A percentile compares a stretch with the other conserved stretches of the same genome.
Evolutionary conservation across 164 flowering plant species (phyloP).

Genomic region (Hamamelis virginiana): DNA sequence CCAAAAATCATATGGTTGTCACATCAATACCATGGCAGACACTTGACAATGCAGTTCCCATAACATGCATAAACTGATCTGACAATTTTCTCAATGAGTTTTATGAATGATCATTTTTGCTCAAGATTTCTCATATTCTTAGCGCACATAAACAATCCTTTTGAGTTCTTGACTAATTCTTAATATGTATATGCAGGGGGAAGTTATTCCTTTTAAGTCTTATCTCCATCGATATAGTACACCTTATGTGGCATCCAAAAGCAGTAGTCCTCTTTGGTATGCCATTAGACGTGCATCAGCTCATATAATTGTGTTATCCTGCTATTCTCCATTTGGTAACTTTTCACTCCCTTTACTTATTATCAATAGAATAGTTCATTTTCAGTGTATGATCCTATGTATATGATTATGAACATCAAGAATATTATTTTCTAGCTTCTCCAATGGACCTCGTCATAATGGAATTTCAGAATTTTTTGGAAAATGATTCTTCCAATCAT

Average conservation of each 20-base stretch:
- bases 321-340: conserved; percentile 94
- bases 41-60: background rate
- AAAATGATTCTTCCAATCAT: background rate
- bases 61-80: background rate
- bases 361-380: too few species aligned
- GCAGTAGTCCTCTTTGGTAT: conserved; percentile 92
- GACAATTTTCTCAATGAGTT: background rate
- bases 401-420: too few species aligned
- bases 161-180: background rate
- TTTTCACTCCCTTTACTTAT: conserved; percentile 9
- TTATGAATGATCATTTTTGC: too few species aligned
- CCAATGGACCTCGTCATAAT: too few species aligned
- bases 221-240: conserved; percentile 73
- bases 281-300: conserved; percentile 92
- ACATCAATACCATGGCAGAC: too few species aligned
- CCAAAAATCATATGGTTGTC: too few species aligned
- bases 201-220: conserved; percentile 67
- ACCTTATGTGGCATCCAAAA: conserved; percentile 63
- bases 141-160: background rate
- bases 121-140: too few species aligned
- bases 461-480: background rate
- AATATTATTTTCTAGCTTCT: too few species aligned
- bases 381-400: too few species aligned
- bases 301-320: conserved; percentile 89
- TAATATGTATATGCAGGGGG: conserved; percentile 50